phyloP scores from a whole-genome alignment of 2,329 filamentous ascomycete species.

The Xylaria sp. region DNA sequence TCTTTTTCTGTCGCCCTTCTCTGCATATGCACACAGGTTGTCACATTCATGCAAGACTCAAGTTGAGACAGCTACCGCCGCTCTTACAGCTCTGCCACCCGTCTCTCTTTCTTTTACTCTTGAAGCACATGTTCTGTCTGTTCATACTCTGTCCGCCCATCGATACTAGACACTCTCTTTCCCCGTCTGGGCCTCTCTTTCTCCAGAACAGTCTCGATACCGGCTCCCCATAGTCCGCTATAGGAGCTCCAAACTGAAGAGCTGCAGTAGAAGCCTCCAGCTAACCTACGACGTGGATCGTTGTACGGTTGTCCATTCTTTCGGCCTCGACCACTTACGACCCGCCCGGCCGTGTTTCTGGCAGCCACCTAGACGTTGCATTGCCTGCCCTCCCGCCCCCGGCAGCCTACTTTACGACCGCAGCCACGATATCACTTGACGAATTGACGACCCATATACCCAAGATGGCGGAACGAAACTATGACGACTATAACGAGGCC shows the following conservation, averaged over 20 bases:
- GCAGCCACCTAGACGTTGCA: constrained; percentile 6
- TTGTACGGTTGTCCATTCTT: constrained; percentile 19
- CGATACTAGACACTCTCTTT: constrained; percentile 27
- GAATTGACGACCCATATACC: constrained; percentile 37
- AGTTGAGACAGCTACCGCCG: constrained; percentile 26
- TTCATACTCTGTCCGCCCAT: constrained; percentile 19
- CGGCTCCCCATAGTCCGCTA: neutral
- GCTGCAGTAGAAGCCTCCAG: constrained; percentile 6
- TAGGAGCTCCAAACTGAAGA: neutral
- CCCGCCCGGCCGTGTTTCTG: constrained; percentile 6
- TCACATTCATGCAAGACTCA: constrained; percentile 34
- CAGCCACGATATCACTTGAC: constrained; percentile 32
- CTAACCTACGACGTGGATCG: constrained; percentile 29
- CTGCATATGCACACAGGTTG: constrained; percentile 35
- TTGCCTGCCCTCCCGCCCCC: constrained; percentile 1
- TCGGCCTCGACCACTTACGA: constrained; percentile 6
- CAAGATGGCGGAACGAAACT: constrained; percentile 62
- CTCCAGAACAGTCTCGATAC: constrained; percentile 18
- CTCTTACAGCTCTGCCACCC: constrained; percentile 26
- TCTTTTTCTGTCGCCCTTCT: constrained; percentile 34
- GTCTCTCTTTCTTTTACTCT: constrained; percentile 17
- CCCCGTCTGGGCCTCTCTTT: constrained; percentile 15
- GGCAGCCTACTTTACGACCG: constrained; percentile 15
- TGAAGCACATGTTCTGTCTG: constrained; percentile 20
- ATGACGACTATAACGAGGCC: constrained; percentile 63